Conservation (phyloP, 2,329 filamentous ascomycete genomes). For the Fusarium coffeatum region DNA sequence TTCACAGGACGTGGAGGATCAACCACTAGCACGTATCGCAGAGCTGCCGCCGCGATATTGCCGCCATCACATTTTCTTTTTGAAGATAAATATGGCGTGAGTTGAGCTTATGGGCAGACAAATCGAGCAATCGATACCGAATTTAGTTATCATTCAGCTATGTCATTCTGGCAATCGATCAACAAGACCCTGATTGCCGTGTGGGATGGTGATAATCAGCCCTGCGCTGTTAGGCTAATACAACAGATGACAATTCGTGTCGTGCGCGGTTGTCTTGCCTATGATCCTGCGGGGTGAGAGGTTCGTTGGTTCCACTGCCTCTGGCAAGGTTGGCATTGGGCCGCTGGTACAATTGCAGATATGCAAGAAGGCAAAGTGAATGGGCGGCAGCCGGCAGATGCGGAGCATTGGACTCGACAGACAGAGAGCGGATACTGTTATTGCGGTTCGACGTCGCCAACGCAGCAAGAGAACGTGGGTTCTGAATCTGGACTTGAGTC, state of each 20-base stretch:
- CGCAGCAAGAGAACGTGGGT: slow-evolving; percentile 8
- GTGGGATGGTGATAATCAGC: slow-evolving; percentile 22
- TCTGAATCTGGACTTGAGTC: background rate
- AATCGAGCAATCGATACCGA: slow-evolving; percentile 16
- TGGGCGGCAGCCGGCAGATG: slow-evolving; percentile 24
- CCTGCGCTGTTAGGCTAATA: slow-evolving; percentile 22
- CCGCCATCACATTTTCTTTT: slow-evolving; percentile 23
- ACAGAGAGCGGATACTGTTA: slow-evolving; percentile 10
- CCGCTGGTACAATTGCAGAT: slow-evolving; percentile 21
- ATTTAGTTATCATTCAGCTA: slow-evolving; percentile 14
- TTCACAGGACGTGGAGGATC: background rate
- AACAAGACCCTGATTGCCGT: slow-evolving; percentile 8
- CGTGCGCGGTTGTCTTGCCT: slow-evolving; percentile 31
- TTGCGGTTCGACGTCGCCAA: slow-evolving; percentile 30
- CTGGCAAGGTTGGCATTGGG: slow-evolving; percentile 11
- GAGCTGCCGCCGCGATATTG: slow-evolving; percentile 23
- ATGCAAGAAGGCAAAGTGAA: slow-evolving; percentile 26
- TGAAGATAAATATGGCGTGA: slow-evolving; percentile 42
- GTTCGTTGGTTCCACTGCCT: slow-evolving; percentile 36
- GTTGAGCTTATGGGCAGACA: slow-evolving; percentile 28
- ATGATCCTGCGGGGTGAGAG: slow-evolving; percentile 36
- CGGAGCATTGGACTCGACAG: slow-evolving; percentile 11
- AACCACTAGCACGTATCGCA: slow-evolving; percentile 17
- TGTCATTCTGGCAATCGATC: slow-evolving; percentile 21
- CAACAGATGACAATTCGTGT: slow-evolving; percentile 19